Conservation (phyloP, 305 asterid species). For the Fraxinus xanthoxyloides region DNA sequence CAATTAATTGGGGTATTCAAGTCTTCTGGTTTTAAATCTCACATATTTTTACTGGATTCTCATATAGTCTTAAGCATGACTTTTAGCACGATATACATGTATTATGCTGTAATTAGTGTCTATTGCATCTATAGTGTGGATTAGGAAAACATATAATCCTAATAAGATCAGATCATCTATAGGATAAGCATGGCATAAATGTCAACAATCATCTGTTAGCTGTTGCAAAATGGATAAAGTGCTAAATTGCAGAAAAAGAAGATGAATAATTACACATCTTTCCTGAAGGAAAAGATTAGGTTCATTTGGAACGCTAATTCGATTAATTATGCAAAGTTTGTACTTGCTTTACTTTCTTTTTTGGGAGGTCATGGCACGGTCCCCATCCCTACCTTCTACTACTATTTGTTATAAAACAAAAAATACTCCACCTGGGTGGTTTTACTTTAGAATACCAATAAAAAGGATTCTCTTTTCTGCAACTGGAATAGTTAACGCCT, state of each 20-base stretch:
- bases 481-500: not conserved
- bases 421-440: not conserved
- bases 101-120: not conserved
- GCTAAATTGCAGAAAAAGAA: conserved; percentile 1
- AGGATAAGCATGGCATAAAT: not conserved
- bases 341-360: not conserved
- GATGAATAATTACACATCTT: not conserved
- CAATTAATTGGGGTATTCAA: not conserved
- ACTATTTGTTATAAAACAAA: not conserved
- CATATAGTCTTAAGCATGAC: not conserved
- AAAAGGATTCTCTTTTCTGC: not conserved
- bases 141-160: not conserved
- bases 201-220: not conserved
- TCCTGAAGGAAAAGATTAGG: not conserved
- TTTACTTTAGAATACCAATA: not conserved
- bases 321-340: not conserved
- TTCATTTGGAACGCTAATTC: not conserved
- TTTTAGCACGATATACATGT: not conserved
- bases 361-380: not conserved
- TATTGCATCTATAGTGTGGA: not conserved
- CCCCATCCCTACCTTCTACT: not conserved
- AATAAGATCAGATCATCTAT: not conserved
- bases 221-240: not conserved
- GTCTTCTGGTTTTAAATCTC: not conserved
- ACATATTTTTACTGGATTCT: not conserved